Evolutionary conservation across 1,284 basidiomycete genomes (phyloP), one percentile per base, ranked within the genome.

Genomic region (Marasmius tenuissimus): DNA sequence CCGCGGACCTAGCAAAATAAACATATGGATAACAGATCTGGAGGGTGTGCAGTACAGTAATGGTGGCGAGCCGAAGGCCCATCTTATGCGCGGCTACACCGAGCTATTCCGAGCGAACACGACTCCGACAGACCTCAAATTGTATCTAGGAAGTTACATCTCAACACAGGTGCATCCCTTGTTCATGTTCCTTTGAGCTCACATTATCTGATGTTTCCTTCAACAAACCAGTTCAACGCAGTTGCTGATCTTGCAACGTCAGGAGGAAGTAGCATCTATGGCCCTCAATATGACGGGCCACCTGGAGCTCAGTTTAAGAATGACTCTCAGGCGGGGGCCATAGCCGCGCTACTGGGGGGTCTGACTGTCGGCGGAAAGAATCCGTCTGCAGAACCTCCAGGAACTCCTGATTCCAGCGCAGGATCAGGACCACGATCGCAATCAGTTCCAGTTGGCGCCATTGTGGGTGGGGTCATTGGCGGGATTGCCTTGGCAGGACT

Each of bases 211-310:
- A 45, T 3, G 42, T 18, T 45, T 45, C 12, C 18, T 2, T 45
- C 12, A 27, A 14, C 14, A 45, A 18, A 45, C 3, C 18, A 45
- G 42, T 45, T 81, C 35, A 59, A 59, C 18, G 58, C 58, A 8
- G 49, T 52, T 16, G 40, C 20, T 16, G n/a, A 59, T 20, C 34
- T 51, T 5, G 12, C 58, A 16, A 59, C 47, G 34, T 37, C 58
- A 18, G 58, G 22, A 11, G 49, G 42, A 11, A 58, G 18, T 27
- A 27, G 4, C 27, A 27, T 27, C 27, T 27, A 27, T 4, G 2
- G 4, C 4, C 27, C 27, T 4, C 0, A 47, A 22, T 59, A 49
- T 35, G 39, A 27, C 6, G 47, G 47, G 20, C 58, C 58, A 3
- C 47, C 49, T 10, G 51, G 33, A 50, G 18, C 33, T 27, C 37